Percentiles rank a stretch among this genome's conserved stretches.
These are phyloP conservation scores for Fusarium luffae DNA, from an alignment of 2,329 filamentous ascomycete species.

Conservation along the genomic window DNA sequence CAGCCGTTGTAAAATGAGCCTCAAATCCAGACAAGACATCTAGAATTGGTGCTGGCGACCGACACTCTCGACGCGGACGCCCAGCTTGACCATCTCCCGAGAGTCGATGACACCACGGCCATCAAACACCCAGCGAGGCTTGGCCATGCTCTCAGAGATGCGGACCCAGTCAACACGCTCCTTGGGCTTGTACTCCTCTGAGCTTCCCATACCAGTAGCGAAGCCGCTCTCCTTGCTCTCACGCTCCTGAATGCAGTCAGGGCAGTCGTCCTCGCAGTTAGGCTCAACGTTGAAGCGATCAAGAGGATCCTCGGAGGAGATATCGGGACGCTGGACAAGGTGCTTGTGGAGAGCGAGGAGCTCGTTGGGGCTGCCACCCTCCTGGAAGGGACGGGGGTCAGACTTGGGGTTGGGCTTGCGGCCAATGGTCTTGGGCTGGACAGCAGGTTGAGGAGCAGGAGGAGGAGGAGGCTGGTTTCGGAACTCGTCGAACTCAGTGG, in stretches of 20 bases:
- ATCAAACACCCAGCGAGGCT: slow-evolving; percentile 67
- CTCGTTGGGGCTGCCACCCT: slow-evolving; percentile 55
- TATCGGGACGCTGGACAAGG: slow-evolving; percentile 51
- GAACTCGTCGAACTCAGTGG: slow-evolving; percentile 69
- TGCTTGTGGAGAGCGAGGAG: slow-evolving; percentile 61
- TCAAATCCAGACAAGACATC: slow-evolving; percentile 13
- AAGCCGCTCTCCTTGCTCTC: slow-evolving; percentile 54
- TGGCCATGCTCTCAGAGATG: slow-evolving; percentile 61
- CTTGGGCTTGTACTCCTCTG: slow-evolving; percentile 59
- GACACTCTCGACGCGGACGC: slow-evolving; percentile 64
- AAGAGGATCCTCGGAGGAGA: slow-evolving; percentile 57
- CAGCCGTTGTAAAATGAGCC: slow-evolving; percentile 32
- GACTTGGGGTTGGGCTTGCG: slow-evolving; percentile 54
- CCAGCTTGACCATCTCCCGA: slow-evolving; percentile 60
- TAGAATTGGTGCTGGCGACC: slow-evolving; percentile 60
- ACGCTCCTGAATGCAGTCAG: slow-evolving; percentile 60
- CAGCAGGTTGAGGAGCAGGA: slow-evolving; percentile 44
- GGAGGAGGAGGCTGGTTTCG: slow-evolving; percentile 54
- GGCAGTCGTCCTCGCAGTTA: slow-evolving; percentile 58
- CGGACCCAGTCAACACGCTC: slow-evolving; percentile 63
- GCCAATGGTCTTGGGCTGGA: slow-evolving; percentile 48
- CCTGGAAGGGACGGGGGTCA: slow-evolving; percentile 61
- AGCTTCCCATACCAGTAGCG: slow-evolving; percentile 56
- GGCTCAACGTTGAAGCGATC: slow-evolving; percentile 59
- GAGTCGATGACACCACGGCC: slow-evolving; percentile 65